Base-by-base conservation (phyloP, 1,284 basidiomycete genomes). In the Ustilago shanxiensis region DNA sequence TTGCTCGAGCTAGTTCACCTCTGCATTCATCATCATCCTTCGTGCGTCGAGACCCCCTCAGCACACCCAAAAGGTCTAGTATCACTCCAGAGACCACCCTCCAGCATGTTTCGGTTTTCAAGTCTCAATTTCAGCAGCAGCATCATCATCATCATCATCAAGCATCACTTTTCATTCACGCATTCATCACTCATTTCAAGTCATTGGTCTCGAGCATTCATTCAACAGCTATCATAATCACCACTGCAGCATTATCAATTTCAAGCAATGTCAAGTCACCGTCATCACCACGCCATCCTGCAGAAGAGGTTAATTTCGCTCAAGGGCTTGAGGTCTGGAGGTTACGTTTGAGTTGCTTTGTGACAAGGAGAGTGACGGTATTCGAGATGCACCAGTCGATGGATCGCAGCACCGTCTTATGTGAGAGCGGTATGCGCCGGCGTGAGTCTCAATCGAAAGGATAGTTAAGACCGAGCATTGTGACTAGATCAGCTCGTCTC, bases 51-150 rank as follows among this genome's bases (percentile, higher is more conserved):
- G 28, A 3, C 47, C 22, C 33, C 39, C 49, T 41, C 14, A 20
- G 52, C 47, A n/a, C 47, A 26, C 29, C 26, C 51, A 69, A 58
- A 69, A 60, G 66, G 66, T 56, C 66, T 47, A n/a, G n/a, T n/a
- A n/a, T n/a, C n/a, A 13, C 20, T 5, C 26, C 53, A 28, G 59
- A 35, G 55, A 51, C 61, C 51, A 54, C 54, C 14, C 14, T 49
- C 9, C 47, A 49, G 24, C 47, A 49, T 49, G 41, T 45, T 31
- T 22, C 5, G 37, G 14, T 10, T 8, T 6, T 18, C 20, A 26
- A 37, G 33, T 22, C n/a, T 39, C 52, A 9, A 10, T 28, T 49
- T 14, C n/a, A n/a, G n/a, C n/a, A n/a, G n/a, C n/a, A n/a, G n/a
- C n/a, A n/a, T 24, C 47, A 26, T 22, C 47, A 45, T 56, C 55